Evolutionary conservation across 2,329 filamentous ascomycete genomes (phyloP).

Genomic region (Tolypocladium nubicola): DNA sequence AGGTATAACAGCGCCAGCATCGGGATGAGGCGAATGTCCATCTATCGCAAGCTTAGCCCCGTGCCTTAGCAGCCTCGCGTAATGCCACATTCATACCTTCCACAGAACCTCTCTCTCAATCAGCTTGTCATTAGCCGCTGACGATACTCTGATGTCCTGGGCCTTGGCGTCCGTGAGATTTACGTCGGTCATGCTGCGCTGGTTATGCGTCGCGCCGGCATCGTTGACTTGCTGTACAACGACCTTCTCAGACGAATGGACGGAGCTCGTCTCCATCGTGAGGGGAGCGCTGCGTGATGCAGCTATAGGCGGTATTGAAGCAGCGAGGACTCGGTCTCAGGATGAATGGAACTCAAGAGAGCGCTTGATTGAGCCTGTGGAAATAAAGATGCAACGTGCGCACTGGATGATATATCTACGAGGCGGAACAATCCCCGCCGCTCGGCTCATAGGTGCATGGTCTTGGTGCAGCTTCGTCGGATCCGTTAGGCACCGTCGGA

Average conservation of each 20-base stretch:
- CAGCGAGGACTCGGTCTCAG: background rate
- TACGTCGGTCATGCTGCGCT: background rate
- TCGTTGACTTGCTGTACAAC: background rate
- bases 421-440: background rate
- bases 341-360: background rate
- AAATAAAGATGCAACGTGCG: background rate
- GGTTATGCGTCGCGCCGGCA: background rate
- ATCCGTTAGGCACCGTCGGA: background rate
- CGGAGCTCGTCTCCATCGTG: background rate
- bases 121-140: background rate
- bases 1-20: slow-evolving; percentile 59
- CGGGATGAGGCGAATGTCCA: slow-evolving; percentile 42
- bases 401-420: background rate
- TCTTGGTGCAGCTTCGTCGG: background rate
- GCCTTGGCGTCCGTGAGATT: background rate
- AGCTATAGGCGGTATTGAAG: background rate
- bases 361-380: background rate
- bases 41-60: slow-evolving; percentile 20
- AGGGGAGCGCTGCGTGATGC: background rate
- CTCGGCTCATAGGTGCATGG: background rate
- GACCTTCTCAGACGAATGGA: background rate
- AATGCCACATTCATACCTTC: slow-evolving; percentile 26
- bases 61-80: background rate
- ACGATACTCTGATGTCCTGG: too few species aligned
- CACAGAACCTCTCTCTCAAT: slow-evolving; percentile 46